A percentile compares a stretch with the other conserved stretches of the same genome.
phyloP scores from a whole-genome alignment of 345 rosid species.

The Aethionema arabicum region DNA sequence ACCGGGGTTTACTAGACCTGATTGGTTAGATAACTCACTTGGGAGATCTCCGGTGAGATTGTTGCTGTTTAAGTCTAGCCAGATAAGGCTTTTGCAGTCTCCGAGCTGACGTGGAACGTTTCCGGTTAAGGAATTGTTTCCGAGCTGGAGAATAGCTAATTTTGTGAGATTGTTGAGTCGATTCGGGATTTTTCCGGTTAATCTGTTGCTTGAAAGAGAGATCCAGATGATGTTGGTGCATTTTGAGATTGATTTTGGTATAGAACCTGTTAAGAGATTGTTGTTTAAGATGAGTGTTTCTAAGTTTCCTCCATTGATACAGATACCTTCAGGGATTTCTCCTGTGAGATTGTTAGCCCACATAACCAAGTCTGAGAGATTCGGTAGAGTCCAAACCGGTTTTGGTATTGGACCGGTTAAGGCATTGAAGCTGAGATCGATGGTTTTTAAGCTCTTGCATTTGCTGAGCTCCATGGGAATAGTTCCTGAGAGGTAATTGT shows the following conservation, averaged over 20 bases:
- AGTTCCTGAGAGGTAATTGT: slow-evolving; percentile 73
- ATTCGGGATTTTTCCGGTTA: slow-evolving; percentile 68
- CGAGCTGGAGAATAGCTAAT: slow-evolving; percentile 81
- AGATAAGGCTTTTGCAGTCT: slow-evolving; percentile 72
- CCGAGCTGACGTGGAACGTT: slow-evolving; percentile 71
- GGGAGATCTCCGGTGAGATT: slow-evolving; percentile 61
- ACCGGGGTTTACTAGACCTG: slow-evolving; percentile 77
- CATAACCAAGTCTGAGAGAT: slow-evolving; percentile 72
- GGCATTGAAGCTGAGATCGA: slow-evolving; percentile 90
- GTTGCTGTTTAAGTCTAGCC: slow-evolving; percentile 97
- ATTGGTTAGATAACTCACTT: slow-evolving; percentile 57
- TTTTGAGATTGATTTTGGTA: slow-evolving; percentile 67
- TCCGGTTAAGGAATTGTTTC: slow-evolving; percentile 83
- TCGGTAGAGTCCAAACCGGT: slow-evolving; percentile 69
- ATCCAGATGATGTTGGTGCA: slow-evolving; percentile 92
- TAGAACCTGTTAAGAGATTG: slow-evolving; percentile 64
- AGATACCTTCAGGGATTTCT: slow-evolving; percentile 69
- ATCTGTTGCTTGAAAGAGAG: slow-evolving; percentile 75
- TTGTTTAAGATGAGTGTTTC: slow-evolving; percentile 88
- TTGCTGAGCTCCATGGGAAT: slow-evolving; percentile 69
- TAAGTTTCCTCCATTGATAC: slow-evolving; percentile 68
- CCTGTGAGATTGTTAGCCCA: slow-evolving; percentile 97
- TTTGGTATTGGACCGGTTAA: slow-evolving; percentile 62
- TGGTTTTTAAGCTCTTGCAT: slow-evolving; percentile 65
- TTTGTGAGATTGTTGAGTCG: slow-evolving; percentile 61